Base-by-base conservation (phyloP, 2,329 filamentous ascomycete species). In the Curvularia sp. region DNA sequence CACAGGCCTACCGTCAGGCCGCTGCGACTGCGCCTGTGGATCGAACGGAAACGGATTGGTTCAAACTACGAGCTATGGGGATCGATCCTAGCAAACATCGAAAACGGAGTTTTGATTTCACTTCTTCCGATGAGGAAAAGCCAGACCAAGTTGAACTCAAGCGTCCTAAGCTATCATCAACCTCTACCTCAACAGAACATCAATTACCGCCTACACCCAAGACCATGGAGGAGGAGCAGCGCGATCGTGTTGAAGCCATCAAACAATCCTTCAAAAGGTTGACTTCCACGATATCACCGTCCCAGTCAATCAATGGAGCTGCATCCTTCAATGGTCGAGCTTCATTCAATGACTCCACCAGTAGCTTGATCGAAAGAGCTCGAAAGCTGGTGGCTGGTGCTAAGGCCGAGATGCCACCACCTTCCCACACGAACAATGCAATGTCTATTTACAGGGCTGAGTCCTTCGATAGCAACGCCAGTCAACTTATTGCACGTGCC, bases 11-110 rank as follows among this genome's bases (percentile, higher is more conserved):
- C 47, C 57, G 66, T 8, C 67, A 65, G 22, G 62, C 57, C 2
- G 53, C 49, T 43, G 39, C 63, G 4, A 68, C 62, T 35, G 62
- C 68, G 28, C 68, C 70, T 38, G 67, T 77, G 41, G 80, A 81
- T 65, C 79, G 78, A 3, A 84, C 82, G 0, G 75, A 79, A 28
- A 80, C 81, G 0, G 80, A 81, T 50, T 85, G 83, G 68, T 85
- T 85, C 73, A 73, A 77, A 43, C 73, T 84, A 30, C 81, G 82
- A 53, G 81, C 82, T 1, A 71, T 80, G 64, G 83, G 83, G 8
- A 71, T 84, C 46, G 77, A 81, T 56, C 71, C 71, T 10, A 71
- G 60, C 58, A 71, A 66, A 47, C 58, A 67, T 44, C 70, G 69
- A 28, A 77, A 75, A 61, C 74, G 70, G 9, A 72, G 65, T 57